These are phyloP conservation scores for Orbilia javanica DNA, from an alignment of 2,329 filamentous ascomycete species.

Conservation along the genomic window DNA sequence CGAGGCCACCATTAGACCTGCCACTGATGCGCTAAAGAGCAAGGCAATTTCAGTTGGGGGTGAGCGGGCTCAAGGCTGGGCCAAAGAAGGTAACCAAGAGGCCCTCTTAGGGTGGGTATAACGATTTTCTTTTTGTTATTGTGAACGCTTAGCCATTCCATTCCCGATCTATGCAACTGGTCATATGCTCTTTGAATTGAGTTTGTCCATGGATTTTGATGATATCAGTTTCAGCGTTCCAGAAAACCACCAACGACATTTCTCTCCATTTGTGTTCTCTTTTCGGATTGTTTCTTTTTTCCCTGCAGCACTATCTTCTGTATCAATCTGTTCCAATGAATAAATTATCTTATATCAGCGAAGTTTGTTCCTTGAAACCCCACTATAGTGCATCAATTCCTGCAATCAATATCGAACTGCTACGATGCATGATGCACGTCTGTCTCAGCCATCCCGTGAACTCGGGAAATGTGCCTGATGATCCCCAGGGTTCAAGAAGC, in stretches of 20 bases:
- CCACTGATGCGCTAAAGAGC: constrained; percentile 32
- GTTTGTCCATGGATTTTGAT: constrained; percentile 13
- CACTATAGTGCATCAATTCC: not conserved
- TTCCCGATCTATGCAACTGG: not conserved
- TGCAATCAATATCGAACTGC: not conserved
- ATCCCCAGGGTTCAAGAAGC: constrained; percentile 20
- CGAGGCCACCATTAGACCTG: constrained; percentile 45
- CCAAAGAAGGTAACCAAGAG: constrained; percentile 38
- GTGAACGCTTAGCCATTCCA: not conserved
- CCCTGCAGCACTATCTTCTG: not conserved
- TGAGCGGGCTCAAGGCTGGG: constrained; percentile 44
- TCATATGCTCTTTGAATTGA: constrained; percentile 14
- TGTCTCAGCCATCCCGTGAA: constrained; percentile 11
- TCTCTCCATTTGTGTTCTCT: constrained; percentile 9
- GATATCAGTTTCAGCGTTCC: constrained; percentile 24
- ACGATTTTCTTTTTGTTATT: constrained; percentile 10
- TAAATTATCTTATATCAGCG: not conserved
- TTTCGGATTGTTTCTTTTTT: not conserved
- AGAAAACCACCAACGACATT: not conserved
- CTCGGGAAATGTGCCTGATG: not conserved
- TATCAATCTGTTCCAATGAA: not conserved
- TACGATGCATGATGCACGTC: not conserved
- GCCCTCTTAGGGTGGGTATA: constrained; percentile 38
- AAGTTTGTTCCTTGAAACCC: not conserved
- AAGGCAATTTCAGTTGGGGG: constrained; percentile 41